A percentile compares a stretch with the other conserved stretches of the same genome.
phyloP scores from a whole-genome alignment of 805 yeast species.

The Kodamaea kaohsiungensis region DNA sequence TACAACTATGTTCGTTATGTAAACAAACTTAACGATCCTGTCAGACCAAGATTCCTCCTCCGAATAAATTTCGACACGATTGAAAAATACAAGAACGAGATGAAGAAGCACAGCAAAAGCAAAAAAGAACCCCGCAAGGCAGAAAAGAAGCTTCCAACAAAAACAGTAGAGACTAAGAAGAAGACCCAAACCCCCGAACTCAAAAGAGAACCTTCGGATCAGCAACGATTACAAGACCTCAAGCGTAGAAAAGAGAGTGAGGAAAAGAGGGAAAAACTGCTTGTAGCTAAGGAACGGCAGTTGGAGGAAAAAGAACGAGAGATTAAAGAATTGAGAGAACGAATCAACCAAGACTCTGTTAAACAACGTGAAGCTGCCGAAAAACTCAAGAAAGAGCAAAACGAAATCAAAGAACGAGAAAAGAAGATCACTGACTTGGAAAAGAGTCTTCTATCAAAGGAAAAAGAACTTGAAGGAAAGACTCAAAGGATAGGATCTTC shows the following conservation, averaged over 20 bases:
- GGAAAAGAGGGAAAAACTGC: conserved; percentile 4
- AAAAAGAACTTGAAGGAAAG: conserved; percentile 7
- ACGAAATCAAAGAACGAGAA: conserved; percentile 7
- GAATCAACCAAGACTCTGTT: background rate
- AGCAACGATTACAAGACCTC: background rate
- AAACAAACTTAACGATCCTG: conserved; percentile 26
- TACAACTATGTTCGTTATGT: conserved; percentile 24
- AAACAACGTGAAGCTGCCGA: conserved; percentile 1
- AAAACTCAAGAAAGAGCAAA: conserved; percentile 2
- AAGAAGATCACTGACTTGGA: conserved; percentile 10
- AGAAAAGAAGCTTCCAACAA: conserved; percentile 5
- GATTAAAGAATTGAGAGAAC: conserved; percentile 3
- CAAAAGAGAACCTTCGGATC: conserved; percentile 3
- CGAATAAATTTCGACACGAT: conserved; percentile 24
- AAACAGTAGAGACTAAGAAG: conserved; percentile 9
- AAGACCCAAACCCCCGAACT: conserved; percentile 4
- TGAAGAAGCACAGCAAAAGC: conserved; percentile 4
- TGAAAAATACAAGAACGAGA: conserved; percentile 15
- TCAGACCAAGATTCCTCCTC: conserved; percentile 26
- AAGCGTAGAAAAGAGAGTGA: background rate
- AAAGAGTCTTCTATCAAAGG: conserved; percentile 7
- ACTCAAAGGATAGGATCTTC: background rate
- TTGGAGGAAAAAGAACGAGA: conserved; percentile 10
- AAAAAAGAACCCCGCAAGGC: background rate
- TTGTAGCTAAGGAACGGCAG: conserved; percentile 4